Evolutionary conservation across 768 basidiomycete genomes (phyloP).

Genomic region (Porphyrellus cyaneotinctus): DNA sequence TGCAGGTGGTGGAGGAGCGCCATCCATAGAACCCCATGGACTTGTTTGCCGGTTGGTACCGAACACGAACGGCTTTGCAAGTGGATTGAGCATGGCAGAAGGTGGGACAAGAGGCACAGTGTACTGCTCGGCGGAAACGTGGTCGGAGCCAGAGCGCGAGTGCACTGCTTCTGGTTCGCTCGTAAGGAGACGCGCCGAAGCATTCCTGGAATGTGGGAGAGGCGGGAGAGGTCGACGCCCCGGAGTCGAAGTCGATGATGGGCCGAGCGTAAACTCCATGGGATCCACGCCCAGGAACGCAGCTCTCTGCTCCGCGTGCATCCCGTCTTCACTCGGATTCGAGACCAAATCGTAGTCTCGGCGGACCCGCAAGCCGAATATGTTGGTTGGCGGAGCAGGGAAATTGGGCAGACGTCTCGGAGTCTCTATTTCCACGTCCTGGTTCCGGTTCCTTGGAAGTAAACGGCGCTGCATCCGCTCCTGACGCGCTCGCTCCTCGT

Average conservation of each 20-base stretch:
- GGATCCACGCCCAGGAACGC: slow-evolving; percentile 44
- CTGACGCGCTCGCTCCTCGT: slow-evolving; percentile 79
- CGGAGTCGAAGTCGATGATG: slow-evolving; percentile 41
- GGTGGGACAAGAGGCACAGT: slow-evolving; percentile 15
- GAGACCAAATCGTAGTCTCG: slow-evolving; percentile 73
- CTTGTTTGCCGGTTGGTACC: slow-evolving; percentile 40
- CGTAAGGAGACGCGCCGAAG: slow-evolving; percentile 56
- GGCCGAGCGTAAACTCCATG: slow-evolving; percentile 43
- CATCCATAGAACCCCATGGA: slow-evolving; percentile 32
- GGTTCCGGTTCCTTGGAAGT: slow-evolving; percentile 41
- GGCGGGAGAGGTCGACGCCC: slow-evolving; percentile 52
- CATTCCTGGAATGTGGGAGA: slow-evolving; percentile 60
- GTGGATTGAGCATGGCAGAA: slow-evolving; percentile 57
- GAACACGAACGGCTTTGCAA: slow-evolving; percentile 83
- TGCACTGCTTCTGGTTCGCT: slow-evolving; percentile 64
- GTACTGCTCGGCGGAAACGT: slow-evolving; percentile 34
- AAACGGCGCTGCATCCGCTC: slow-evolving; percentile 59
- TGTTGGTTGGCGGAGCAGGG: slow-evolving; percentile 66
- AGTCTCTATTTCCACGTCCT: slow-evolving; percentile 42
- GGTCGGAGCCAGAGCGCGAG: slow-evolving; percentile 47
- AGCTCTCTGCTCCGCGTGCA: slow-evolving; percentile 31
- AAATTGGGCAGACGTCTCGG: slow-evolving; percentile 77
- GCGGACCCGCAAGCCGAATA: slow-evolving; percentile 37
- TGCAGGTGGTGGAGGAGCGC: slow-evolving; percentile 32
- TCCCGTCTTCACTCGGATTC: slow-evolving; percentile 80